Conservation (phyloP, 2,329 filamentous ascomycete genomes). For the Trichoderma sp. region DNA sequence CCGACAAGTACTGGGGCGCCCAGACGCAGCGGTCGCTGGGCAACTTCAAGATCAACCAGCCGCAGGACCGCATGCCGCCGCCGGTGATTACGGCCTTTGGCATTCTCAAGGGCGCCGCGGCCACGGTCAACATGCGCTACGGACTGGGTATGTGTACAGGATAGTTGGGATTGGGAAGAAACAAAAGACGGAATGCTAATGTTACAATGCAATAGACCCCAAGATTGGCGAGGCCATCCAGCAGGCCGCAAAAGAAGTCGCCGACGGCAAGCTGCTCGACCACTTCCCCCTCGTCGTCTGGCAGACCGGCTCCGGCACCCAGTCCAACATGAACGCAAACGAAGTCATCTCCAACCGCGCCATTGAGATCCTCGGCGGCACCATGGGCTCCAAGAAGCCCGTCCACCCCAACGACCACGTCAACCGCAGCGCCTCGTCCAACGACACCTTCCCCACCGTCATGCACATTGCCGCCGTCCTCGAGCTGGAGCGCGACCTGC, state of each 20-base stretch:
- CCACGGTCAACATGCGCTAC: slow-evolving; percentile 91
- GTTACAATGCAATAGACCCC: slow-evolving; percentile 38
- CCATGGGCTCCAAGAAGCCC: slow-evolving; percentile 95
- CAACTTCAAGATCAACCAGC: slow-evolving; percentile 99
- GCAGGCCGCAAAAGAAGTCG: slow-evolving; percentile 90
- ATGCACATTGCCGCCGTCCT: slow-evolving; percentile 99
- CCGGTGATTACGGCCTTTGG: slow-evolving; percentile 91
- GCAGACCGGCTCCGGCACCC: slow-evolving; percentile 98
- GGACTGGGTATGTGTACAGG: slow-evolving; percentile 65
- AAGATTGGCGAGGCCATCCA: slow-evolving; percentile 91
- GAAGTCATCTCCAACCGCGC: slow-evolving; percentile 99
- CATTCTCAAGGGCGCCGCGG: slow-evolving; percentile 94
- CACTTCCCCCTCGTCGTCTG: slow-evolving; percentile 99
- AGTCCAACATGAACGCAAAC: slow-evolving; percentile 99
- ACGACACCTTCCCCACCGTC: slow-evolving; percentile 98
- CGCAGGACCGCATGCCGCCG: slow-evolving; percentile 95
- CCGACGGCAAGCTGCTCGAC: slow-evolving; percentile 87
- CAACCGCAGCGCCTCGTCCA: slow-evolving; percentile 98
- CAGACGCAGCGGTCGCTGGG: slow-evolving; percentile 94
- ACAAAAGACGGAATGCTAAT: not conserved
- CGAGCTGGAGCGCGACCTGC: slow-evolving; percentile 80
- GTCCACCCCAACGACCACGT: slow-evolving; percentile 99
- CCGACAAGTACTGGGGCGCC: slow-evolving; percentile 97
- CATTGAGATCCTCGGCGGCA: slow-evolving; percentile 93
- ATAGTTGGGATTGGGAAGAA: not conserved